These are phyloP conservation scores for Cymbopogon citratus DNA, from an alignment of 176 grass and related monocot genomes.

Conservation along the genomic window DNA sequence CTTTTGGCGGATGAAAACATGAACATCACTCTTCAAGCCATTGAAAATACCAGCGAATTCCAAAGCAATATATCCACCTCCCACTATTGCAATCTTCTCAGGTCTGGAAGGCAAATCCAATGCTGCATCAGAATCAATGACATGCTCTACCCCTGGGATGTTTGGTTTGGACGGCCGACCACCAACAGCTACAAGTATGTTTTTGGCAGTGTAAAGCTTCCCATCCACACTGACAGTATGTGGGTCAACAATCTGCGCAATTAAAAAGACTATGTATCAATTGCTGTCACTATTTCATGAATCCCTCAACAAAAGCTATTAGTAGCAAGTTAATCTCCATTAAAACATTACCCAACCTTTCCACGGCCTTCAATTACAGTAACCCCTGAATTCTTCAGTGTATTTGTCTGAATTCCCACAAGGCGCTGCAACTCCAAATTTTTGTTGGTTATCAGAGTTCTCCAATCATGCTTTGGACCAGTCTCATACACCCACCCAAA, in stretches of 20 bases:
- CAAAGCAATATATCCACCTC: no score
- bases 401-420: conserved; percentile 59
- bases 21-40: no score
- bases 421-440: conserved; percentile 75
- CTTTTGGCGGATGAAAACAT: no score
- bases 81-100: no score
- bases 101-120: no score
- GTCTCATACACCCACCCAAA: conserved; percentile 73
- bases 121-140: no score
- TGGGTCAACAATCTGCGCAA: conserved; percentile 23
- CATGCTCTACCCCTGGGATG: no score
- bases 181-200: no score
- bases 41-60: no score
- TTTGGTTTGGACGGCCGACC: no score
- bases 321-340: not conserved
- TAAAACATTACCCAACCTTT: conserved; percentile 44
- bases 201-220: no score
- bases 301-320: not conserved
- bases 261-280: not conserved
- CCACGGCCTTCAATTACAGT: conserved; percentile 76
- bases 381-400: conserved; percentile 59
- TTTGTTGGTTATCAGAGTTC: conserved; percentile 74
- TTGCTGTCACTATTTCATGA: not conserved
- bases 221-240: no score
- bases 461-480: conserved; percentile 71